Evolutionary conservation across 495 filamentous ascomycete genomes (phyloP), one percentile per base, ranked within the genome.

Genomic region (Bathelium albidoporum): DNA sequence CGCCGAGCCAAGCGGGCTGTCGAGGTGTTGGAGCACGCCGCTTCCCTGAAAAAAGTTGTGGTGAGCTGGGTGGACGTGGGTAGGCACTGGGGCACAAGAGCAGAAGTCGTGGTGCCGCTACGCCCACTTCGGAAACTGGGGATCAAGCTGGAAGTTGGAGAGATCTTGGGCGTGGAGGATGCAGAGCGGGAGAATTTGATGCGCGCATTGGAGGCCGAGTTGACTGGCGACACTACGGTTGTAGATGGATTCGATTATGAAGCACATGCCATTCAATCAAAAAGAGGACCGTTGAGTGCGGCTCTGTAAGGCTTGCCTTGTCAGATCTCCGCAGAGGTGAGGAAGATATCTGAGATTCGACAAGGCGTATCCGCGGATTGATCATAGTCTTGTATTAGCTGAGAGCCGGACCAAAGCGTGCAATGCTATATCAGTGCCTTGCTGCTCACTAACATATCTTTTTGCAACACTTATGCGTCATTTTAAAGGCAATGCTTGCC

Each of bases 61-160:
- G 65, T 69, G 18, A 67, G 65, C 29, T 69, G 68, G 68, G 62
- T 69, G 11, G 68, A 69, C 60, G 14, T 43, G 3, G 64, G 62
- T 32, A 59, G 59, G 7, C 59, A 60, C 10, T 66, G 64, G 65
- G 58, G 44, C 28, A 43, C 62, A 43, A 64, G 67, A 18, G 62
- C 65, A 5, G 41, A 44, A 16, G 59, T 69, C 20, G 32, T 67
- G 41, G 4, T 41, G 32, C 68, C 68, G 3, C 24, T 69, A 29
- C 45, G 60, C 24, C 31, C 36, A 39, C 32, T 69, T 16, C 31
- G 2, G 22, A 22, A 43, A 24, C 49, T 16, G 28, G 53, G 32
- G 31, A 36, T 68, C 12, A 62, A 16, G 22, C 60, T 68, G 36
- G n/a, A 61, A 24, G 60, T 68, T 53, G 66, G 66, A 9, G 66